Base-by-base conservation (phyloP, 208 protist species). In the Acanthamoeba healyi region DNA sequence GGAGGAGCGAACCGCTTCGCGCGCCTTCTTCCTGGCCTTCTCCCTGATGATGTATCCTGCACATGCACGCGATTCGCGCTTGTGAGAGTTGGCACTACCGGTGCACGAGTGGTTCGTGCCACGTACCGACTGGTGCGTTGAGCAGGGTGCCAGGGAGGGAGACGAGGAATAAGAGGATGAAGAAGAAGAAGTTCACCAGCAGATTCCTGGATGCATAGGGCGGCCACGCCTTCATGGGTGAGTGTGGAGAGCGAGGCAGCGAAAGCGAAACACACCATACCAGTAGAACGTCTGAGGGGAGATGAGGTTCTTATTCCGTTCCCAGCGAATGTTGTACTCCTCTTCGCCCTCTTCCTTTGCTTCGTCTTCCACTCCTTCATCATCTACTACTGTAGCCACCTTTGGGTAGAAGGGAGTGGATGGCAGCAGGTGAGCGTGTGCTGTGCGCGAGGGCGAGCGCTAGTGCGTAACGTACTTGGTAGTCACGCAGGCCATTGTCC, bases 111-210 rank as follows among this genome's bases (percentile, higher is more conserved):
- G n/a, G n/a, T n/a, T n/a, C n/a, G n/a, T n/a, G n/a, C n/a, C 98
- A 72, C 72, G 96, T 34, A 51, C 97, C 98, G 65, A 98, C 97
- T 0, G 98, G 98, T 42, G 98, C 74, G 36, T 96, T 97, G 3
- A 98, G 96, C 29, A 98, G 94, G 29, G 97, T 97, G 91, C 98
- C 98, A 22, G 98, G 98, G 4, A 98, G 95, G 67, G 98, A 95
- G 70, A 98, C 96, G 22, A 98, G 96, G 9, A 89, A 94, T 96
- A 98, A 97, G 67, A 98, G 89, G 77, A 98, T 97, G 40, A 98
- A 95, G 24, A 97, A 96, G 89, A 98, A 98, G 44, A 82, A 51
- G 26, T 44, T 61, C 54, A 32, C 7, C 19, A 24, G 26, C 74
- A 93, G 42, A 15, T 58, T 51, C 42, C 36, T 61, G 65, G n/a